Percentiles rank a stretch among this genome's conserved stretches.
Conservation (phyloP, 495 filamentous ascomycete species). For the Hypoxylon intermedium region DNA sequence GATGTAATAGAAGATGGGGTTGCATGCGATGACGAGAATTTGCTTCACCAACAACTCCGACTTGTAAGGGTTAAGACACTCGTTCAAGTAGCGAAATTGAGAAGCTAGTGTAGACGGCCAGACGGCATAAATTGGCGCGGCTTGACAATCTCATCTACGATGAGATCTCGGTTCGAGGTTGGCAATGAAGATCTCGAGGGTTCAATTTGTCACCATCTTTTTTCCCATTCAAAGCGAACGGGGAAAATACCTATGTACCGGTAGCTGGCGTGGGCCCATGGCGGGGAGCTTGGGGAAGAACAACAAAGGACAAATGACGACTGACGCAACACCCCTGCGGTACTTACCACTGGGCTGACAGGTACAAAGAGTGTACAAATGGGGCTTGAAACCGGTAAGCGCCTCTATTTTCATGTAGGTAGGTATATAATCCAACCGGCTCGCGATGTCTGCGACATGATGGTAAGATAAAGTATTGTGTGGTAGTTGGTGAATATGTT, state of each 20-base stretch:
- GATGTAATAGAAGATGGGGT: constrained; percentile 15
- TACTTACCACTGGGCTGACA: neutral
- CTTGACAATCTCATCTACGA: too few species aligned
- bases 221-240: neutral
- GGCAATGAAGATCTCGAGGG: too few species aligned
- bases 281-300: neutral
- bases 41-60: constrained; percentile 19
- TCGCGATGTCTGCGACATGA: neutral
- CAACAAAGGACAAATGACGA: neutral
- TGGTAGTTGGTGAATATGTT: too few species aligned
- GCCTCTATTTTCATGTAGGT: neutral
- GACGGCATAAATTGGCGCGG: too few species aligned
- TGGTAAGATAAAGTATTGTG: too few species aligned
- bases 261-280: neutral
- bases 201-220: neutral
- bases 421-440: neutral
- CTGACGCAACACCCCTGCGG: neutral
- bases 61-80: too few species aligned
- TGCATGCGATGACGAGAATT: constrained; percentile 32
- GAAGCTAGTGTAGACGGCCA: too few species aligned
- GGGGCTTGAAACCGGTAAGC: neutral
- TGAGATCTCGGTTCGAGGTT: too few species aligned
- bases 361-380: neutral
- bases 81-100: too few species aligned
- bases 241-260: too few species aligned